Percentiles rank a stretch among this genome's conserved stretches.
Conservation (phyloP, 2,329 filamentous ascomycete genomes). For the Neurospora sp. region DNA sequence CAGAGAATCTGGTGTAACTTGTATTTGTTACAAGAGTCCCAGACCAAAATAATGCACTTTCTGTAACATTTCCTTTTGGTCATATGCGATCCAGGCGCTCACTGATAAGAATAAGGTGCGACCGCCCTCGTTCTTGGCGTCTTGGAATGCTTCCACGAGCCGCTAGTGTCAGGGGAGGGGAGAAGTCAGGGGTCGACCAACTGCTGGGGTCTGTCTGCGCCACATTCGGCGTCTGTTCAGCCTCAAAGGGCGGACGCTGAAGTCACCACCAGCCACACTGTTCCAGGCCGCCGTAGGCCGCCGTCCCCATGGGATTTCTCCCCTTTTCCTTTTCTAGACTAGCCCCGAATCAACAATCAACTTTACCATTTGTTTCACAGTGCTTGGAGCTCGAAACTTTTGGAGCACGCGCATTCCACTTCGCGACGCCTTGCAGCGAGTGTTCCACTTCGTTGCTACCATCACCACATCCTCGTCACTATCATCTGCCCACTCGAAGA, state of each 20-base stretch:
- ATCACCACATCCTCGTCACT: constrained; percentile 1
- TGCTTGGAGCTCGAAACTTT: constrained; percentile 2
- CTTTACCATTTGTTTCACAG: background rate
- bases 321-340: background rate
- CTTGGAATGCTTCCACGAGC: background rate
- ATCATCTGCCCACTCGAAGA: background rate
- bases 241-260: background rate
- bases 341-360: background rate
- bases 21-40: background rate
- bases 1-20: background rate
- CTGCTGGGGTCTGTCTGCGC: background rate
- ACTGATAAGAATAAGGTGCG: background rate
- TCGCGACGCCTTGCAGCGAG: background rate
- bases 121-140: background rate
- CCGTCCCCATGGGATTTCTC: too few relatives aligned
- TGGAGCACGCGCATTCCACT: constrained; percentile 4
- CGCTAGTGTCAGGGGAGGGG: background rate
- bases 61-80: background rate
- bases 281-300: background rate
- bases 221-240: background rate
- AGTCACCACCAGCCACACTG: background rate
- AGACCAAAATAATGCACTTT: background rate
- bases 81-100: background rate
- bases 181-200: background rate
- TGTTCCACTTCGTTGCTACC: background rate